Evolutionary conservation across 108 stramenopile species (phyloP), one percentile per base, ranked within the genome.

Genomic region (Fistulifera pelliculosa): DNA sequence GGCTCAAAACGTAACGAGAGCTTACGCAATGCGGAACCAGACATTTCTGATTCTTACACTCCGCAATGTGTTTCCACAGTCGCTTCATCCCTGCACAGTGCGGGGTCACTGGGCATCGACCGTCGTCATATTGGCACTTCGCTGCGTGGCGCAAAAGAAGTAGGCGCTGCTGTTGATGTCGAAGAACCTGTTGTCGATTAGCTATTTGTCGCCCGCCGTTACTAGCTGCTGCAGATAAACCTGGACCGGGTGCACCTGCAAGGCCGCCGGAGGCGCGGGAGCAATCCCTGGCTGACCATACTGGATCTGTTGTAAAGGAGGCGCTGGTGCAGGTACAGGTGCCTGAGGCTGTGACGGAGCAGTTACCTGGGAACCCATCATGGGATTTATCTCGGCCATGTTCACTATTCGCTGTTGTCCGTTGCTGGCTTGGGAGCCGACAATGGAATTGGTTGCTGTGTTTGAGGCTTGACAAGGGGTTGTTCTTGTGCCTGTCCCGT

Each of bases 11-110:
- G 64, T 97, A 97, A 10, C 98, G 83, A 24, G 95, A 96, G 44
- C 92, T 94, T 22, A 98, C 96, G 74, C 98, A 99, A 61, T 96
- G 98, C 0, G 96, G 94, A 11, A 94, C 87, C 48, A 90, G 57
- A 66, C 98, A 99, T 61, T 91, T 90, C 65, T 96, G 96, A 62
- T 96, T 90, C 60, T 96, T 97, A 65, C 98, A 99, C 62, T 93
- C 94, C 26, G 96, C 96, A 66, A 98, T 97, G 58, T 98, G 96
- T 61, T 97, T 97, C 96, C 98, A 98, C 26, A 98, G 64, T 10
- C 86, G 75, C 73, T 99, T 99, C 96, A 98, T 98, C n/a, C 86
- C 92, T 7, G 82, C 87, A 73, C 96, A 98, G 69, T 98, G 96
- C 23, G 95, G 98, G 19, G 96, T 97, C 13, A 96, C 95, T 7